Evolutionary conservation across 768 basidiomycete species (phyloP).

Genomic region (Pulveroboletus sp.): DNA sequence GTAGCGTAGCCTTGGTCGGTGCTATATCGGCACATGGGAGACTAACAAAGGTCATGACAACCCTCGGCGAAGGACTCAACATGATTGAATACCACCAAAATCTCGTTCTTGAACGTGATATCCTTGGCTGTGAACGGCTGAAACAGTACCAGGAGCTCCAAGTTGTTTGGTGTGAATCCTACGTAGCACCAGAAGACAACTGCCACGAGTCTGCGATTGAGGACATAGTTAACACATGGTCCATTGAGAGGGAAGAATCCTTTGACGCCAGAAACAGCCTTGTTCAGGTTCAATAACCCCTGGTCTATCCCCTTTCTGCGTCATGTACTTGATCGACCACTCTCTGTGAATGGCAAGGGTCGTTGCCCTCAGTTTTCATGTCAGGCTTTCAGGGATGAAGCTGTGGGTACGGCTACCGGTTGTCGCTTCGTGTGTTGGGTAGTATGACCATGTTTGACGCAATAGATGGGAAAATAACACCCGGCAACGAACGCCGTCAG

Average conservation of each 20-base stretch:
- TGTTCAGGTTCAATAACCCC: slow-evolving; percentile 37
- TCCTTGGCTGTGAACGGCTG: slow-evolving; percentile 58
- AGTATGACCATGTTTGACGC: not conserved
- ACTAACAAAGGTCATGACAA: slow-evolving; percentile 30
- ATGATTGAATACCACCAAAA: slow-evolving; percentile 48
- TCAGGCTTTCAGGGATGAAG: not conserved
- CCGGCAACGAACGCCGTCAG: too few relatives aligned
- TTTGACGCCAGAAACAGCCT: slow-evolving; percentile 43
- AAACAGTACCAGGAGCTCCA: slow-evolving; percentile 56
- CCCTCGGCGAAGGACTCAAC: not conserved
- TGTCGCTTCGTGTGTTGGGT: not conserved
- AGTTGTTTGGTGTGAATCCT: slow-evolving; percentile 48
- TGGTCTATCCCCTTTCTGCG: slow-evolving; percentile 2
- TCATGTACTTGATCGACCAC: not conserved
- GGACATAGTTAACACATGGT: slow-evolving; percentile 34
- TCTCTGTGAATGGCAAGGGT: not conserved
- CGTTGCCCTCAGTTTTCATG: not conserved
- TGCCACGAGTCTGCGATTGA: too few relatives aligned
- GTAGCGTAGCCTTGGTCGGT: slow-evolving; percentile 70
- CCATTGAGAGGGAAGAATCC: slow-evolving; percentile 61
- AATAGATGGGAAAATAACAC: not conserved
- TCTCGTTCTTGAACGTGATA: slow-evolving; percentile 68
- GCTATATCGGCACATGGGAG: slow-evolving; percentile 85
- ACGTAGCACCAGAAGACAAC: not conserved
- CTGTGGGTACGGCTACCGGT: not conserved